These are phyloP conservation scores for Friedmanniomyces simplex DNA, from an alignment of 495 filamentous ascomycete species.

Conservation along the genomic window DNA sequence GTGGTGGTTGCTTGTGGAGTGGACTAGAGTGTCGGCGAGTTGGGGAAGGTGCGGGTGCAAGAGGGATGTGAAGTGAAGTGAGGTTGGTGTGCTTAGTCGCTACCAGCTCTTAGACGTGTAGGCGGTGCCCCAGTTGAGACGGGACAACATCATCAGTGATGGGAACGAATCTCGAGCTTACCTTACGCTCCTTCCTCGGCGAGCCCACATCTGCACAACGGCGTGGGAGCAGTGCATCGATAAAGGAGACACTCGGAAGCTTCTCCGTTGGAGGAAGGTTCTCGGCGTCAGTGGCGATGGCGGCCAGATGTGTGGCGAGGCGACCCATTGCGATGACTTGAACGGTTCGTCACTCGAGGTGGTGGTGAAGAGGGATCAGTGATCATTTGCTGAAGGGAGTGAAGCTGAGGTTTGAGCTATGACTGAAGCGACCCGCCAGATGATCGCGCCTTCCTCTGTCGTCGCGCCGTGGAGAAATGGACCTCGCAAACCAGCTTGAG, in stretches of 20 bases:
- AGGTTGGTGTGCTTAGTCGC: no score
- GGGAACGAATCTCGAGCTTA: not conserved
- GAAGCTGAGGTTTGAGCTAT: no score
- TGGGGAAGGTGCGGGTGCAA: not conserved
- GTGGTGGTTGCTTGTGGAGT: not conserved
- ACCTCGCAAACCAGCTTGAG: not conserved
- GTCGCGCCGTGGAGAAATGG: not conserved
- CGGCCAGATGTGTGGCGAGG: slow-evolving; percentile 15
- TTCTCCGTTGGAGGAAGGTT: slow-evolving; percentile 8
- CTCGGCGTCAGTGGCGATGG: slow-evolving; percentile 8
- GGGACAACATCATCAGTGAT: not conserved
- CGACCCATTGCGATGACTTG: slow-evolving; percentile 11
- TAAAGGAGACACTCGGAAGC: slow-evolving; percentile 15
- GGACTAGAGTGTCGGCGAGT: no score
- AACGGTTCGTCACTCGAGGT: no score
- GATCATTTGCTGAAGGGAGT: no score
- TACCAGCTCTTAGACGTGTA: no score
- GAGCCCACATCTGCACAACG: not conserved
- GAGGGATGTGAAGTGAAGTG: not conserved
- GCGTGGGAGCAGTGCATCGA: slow-evolving; percentile 16
- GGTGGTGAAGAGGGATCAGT: no score
- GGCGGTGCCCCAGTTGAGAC: no score
- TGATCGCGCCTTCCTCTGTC: not conserved
- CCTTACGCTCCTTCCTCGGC: slow-evolving; percentile 1
- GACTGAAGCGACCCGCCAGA: no score